These are phyloP conservation scores for Panaeolus papilionaceus DNA, from an alignment of 768 basidiomycete genomes.

Conservation along the genomic window DNA sequence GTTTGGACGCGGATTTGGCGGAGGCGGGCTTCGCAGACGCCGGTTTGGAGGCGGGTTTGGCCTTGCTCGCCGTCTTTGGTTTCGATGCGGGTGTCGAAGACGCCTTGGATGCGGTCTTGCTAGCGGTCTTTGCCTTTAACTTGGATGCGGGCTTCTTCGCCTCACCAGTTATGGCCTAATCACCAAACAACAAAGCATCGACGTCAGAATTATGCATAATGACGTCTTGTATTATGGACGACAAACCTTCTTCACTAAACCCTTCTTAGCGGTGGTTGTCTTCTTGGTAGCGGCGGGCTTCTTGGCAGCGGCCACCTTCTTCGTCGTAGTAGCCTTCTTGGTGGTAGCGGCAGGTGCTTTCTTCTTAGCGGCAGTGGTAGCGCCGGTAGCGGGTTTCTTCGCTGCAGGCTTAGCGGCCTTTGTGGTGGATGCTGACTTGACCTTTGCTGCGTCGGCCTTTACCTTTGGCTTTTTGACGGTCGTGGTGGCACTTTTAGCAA, in stretches of 20 bases:
- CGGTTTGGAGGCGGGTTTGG: conserved; percentile 38
- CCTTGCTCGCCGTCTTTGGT: conserved; percentile 25
- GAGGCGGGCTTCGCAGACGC: conserved; percentile 23
- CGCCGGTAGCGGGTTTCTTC: conserved; percentile 25
- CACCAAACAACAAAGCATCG: neutral
- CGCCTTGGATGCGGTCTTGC: conserved; percentile 39
- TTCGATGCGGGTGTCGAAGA: conserved; percentile 37
- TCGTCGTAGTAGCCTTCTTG: conserved; percentile 29
- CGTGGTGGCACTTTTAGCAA: conserved; percentile 24
- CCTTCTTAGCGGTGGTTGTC: conserved; percentile 36
- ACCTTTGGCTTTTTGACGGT: conserved; percentile 36
- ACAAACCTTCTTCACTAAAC: conserved; percentile 66
- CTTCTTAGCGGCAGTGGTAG: conserved; percentile 30
- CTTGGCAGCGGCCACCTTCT: conserved; percentile 35
- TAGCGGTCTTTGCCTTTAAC: conserved; percentile 35
- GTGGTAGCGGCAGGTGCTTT: conserved; percentile 24
- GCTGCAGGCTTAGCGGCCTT: conserved; percentile 31
- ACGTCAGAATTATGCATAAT: neutral
- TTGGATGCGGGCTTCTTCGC: conserved; percentile 43
- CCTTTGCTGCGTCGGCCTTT: conserved; percentile 31
- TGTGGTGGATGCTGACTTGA: conserved; percentile 32
- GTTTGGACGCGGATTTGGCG: conserved; percentile 23
- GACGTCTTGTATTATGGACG: neutral
- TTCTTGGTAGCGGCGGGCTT: conserved; percentile 34
- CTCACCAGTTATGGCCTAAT: conserved; percentile 45